These are phyloP conservation scores for Gossypium longicalyx DNA, from an alignment of 345 rosid genomes.

Conservation along the genomic window DNA sequence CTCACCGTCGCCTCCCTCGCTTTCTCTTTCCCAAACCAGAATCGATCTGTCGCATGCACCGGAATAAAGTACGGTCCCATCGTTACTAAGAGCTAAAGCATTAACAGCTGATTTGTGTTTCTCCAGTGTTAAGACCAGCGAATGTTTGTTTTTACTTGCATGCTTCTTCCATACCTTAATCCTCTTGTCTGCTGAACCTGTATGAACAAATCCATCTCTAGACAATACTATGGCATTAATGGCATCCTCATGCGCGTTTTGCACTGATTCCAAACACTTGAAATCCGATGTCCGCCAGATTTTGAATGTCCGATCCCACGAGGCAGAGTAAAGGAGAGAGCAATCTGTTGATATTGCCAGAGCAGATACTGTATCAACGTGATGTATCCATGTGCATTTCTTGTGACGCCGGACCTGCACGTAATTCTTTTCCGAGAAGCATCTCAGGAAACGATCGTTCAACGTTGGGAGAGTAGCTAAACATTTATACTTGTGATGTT, in stretches of 20 bases:
- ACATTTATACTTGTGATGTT: conserved; percentile 28
- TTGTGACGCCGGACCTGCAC: conserved; percentile 66
- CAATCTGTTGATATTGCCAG: conserved; percentile 42
- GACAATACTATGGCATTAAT: conserved; percentile 53
- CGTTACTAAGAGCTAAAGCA: conserved; percentile 55
- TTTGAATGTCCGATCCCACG: conserved; percentile 77
- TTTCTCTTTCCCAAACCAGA: conserved; percentile 61
- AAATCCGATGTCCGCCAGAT: conserved; percentile 60
- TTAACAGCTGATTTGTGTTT: conserved; percentile 66
- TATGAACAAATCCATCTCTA: conserved; percentile 52
- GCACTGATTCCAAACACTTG: conserved; percentile 58
- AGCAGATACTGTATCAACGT: conserved; percentile 65
- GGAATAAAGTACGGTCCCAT: conserved; percentile 60
- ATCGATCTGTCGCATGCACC: conserved; percentile 77
- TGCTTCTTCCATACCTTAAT: conserved; percentile 57
- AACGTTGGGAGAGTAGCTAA: conserved; percentile 59
- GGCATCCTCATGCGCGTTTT: conserved; percentile 68
- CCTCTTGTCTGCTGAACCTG: conserved; percentile 71
- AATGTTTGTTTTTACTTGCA: conserved; percentile 32
- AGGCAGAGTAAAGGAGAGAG: conserved; percentile 60
- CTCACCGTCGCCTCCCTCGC: conserved; percentile 3
- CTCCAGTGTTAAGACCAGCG: conserved; percentile 40
- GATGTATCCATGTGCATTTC: conserved; percentile 72
- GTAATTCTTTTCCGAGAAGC: conserved; percentile 48
- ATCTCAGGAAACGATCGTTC: conserved; percentile 43